Conservation (phyloP, 768 basidiomycete genomes). For the Hydnomerulius pinastri region DNA sequence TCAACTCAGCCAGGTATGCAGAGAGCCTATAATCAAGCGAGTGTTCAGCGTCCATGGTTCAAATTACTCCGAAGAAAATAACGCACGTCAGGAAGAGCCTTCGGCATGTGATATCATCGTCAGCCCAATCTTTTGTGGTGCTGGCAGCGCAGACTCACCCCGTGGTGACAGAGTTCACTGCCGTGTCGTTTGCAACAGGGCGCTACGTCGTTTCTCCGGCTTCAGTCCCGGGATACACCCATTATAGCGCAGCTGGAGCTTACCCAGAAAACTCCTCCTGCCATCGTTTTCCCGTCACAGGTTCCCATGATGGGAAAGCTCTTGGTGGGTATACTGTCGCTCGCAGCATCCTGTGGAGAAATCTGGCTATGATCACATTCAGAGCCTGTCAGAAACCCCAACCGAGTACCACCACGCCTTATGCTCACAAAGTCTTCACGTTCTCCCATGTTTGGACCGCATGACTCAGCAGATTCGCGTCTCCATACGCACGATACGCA, state of each 20-base stretch:
- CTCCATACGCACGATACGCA: conserved; percentile 49
- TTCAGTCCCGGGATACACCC: too few relatives aligned
- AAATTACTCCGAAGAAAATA: background rate
- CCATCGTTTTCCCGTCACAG: conserved; percentile 52
- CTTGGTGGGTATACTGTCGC: conserved; percentile 43
- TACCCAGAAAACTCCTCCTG: conserved; percentile 59
- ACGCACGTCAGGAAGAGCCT: conserved; percentile 45
- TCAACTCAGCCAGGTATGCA: conserved; percentile 49
- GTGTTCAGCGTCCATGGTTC: background rate
- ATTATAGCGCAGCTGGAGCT: background rate
- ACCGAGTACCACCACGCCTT: too few relatives aligned
- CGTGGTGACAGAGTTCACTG: conserved; percentile 53
- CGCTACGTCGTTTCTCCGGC: conserved; percentile 30
- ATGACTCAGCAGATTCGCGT: conserved; percentile 42
- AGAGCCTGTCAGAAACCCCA: too few relatives aligned
- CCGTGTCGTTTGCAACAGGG: conserved; percentile 42
- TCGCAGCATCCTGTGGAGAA: conserved; percentile 39
- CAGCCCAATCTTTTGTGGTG: too few relatives aligned
- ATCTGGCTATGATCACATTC: conserved; percentile 22
- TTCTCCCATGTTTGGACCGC: conserved; percentile 51
- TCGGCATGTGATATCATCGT: too few relatives aligned
- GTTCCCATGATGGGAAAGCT: conserved; percentile 40
- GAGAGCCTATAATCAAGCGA: conserved; percentile 41
- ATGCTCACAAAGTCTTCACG: conserved; percentile 47
- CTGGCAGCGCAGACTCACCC: too few relatives aligned